Conservation (phyloP, 83 land plant species). For the Diphasiastrum complanatum region DNA sequence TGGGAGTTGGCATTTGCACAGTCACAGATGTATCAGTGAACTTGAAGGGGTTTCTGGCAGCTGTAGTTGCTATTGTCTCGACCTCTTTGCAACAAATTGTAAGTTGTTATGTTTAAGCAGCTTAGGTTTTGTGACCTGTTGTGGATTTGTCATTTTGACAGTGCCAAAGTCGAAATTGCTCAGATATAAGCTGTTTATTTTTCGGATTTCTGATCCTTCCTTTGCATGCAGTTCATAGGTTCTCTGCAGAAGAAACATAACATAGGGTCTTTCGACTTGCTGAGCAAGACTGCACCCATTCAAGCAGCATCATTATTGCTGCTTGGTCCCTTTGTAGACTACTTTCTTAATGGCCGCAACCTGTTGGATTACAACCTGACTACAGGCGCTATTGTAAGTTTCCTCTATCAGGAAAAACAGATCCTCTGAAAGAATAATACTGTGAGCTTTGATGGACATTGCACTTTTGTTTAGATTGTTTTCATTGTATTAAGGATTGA, state of each 20-base stretch:
- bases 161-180: not conserved
- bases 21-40: constrained; percentile 14
- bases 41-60: constrained; percentile 13
- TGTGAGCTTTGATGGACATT: no score
- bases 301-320: constrained; percentile 1
- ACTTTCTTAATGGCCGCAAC: not conserved
- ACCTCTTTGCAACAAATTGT: constrained; percentile 15
- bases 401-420: not conserved
- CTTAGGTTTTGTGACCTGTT: not conserved
- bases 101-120: no score
- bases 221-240: constrained; percentile 6
- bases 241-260: no score
- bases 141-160: not conserved
- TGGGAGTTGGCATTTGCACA: constrained; percentile 5
- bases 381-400: constrained; percentile 6
- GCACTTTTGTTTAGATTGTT: no score
- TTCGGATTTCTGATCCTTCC: not conserved
- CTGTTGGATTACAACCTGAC: constrained; percentile 3
- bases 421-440: no score
- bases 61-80: no score
- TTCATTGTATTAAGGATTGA: no score
- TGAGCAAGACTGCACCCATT: no score
- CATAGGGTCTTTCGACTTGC: no score
- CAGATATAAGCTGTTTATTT: not conserved
- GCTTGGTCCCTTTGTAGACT: constrained; percentile 8